phyloP scores from a whole-genome alignment of 2,329 filamentous ascomycete species.

The Thielaviopsis punctulata region DNA sequence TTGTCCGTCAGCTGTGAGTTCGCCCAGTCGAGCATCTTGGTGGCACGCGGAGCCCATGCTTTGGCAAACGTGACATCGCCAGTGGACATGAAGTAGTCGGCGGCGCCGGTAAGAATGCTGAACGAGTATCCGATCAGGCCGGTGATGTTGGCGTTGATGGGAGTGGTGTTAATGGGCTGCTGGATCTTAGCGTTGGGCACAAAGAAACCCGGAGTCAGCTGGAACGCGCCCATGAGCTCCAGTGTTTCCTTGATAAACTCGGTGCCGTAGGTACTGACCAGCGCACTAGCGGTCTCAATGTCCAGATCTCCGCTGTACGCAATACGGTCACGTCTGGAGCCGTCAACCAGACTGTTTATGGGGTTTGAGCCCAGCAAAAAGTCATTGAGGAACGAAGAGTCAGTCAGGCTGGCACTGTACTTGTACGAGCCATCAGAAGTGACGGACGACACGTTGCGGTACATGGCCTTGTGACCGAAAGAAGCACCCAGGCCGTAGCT shows the following conservation, averaged over 20 bases:
- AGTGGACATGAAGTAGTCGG: slow-evolving; percentile 17
- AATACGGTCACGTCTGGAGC: slow-evolving; percentile 20
- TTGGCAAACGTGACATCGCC: slow-evolving; percentile 16
- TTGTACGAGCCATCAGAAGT: slow-evolving; percentile 11
- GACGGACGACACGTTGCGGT: slow-evolving; percentile 14
- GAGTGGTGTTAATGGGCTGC: slow-evolving; percentile 2
- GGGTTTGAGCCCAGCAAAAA: slow-evolving; percentile 22
- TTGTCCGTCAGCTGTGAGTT: slow-evolving; percentile 16
- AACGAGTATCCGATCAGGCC: not conserved
- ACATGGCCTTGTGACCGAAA: slow-evolving; percentile 17
- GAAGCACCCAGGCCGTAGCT: slow-evolving; percentile 20
- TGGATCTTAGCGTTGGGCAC: slow-evolving; percentile 20
- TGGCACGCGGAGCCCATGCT: slow-evolving; percentile 16
- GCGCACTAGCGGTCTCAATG: slow-evolving; percentile 15
- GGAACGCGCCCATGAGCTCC: slow-evolving; percentile 18
- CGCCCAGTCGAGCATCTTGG: slow-evolving; percentile 21
- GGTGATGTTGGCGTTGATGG: not conserved
- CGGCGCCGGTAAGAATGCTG: slow-evolving; percentile 16
- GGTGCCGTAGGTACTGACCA: slow-evolving; percentile 17
- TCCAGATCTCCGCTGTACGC: slow-evolving; percentile 20
- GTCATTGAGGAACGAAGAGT: slow-evolving; percentile 17
- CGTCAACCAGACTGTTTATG: slow-evolving; percentile 19
- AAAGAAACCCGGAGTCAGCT: slow-evolving; percentile 18
- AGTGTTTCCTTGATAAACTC: slow-evolving; percentile 17
- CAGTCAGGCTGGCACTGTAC: slow-evolving; percentile 16